Evolutionary conservation across 2,329 filamentous ascomycete genomes (phyloP), one percentile per base, ranked within the genome.

Genomic region (Paecilomyces fulvus): DNA sequence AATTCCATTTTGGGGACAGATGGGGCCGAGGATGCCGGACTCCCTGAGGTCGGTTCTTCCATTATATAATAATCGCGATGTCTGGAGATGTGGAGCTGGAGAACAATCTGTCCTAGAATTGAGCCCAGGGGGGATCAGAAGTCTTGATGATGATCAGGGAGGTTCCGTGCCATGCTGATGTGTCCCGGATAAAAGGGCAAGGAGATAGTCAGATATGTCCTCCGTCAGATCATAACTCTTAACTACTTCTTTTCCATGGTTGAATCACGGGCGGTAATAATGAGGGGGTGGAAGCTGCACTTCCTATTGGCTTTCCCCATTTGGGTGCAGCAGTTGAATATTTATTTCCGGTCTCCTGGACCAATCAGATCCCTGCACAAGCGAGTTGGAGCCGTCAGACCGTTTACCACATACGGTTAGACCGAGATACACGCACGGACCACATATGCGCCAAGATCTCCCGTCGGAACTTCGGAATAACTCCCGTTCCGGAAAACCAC

Each of bases 401-500:
- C 37, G 37, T 43, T 43, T 43, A 43, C 37, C 37, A 12, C 20
- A 43, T 43, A 4, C 14, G 14, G 37, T 17, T 43, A 43, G 37
- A n/a, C 7, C 37, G n/a, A 17, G 14, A 43, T 43, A 9, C n/a
- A 10, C 9, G 30, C 30, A 31, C 3, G 10, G 30, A 31, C 30
- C 37, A 17, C n/a, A 12, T 28, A 5, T 17, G 37, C n/a, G 37
- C 37, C 25, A 28, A 14, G 48, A 49, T 28, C 10, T 25, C 48
- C 12, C 20, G 20, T 10, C 48, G 25, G 10, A 12, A 3, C 10
- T 2, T 3, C 48, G 21, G 48, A 28, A 23, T 1, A 12, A 49
- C 21, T 23, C 5, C 14, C 21, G 20, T 17, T 20, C 48, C 48
- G 48, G 48, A 54, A 68, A 69, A 70, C 59, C 67, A 71, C 69